These are phyloP conservation scores for Pseudofabraea citricarpa DNA, from an alignment of 2,329 filamentous ascomycete species.

Conservation along the genomic window DNA sequence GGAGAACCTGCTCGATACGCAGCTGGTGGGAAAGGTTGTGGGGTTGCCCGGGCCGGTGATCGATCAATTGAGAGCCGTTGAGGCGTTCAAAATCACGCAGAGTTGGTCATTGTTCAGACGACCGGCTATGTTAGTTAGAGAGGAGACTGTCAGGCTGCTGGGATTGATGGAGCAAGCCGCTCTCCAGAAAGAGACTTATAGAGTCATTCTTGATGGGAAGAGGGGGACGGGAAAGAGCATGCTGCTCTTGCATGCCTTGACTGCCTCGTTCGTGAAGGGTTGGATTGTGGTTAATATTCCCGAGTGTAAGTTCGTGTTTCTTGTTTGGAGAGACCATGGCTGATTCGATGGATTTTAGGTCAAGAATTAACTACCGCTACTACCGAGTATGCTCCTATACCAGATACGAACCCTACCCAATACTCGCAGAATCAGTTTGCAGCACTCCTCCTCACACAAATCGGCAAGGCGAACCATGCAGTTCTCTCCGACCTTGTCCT, in stretches of 20 bases:
- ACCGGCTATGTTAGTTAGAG: constrained; percentile 73
- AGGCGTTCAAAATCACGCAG: constrained; percentile 89
- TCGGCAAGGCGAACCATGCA: constrained; percentile 65
- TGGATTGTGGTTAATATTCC: constrained; percentile 90
- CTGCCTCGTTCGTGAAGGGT: constrained; percentile 73
- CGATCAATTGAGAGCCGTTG: constrained; percentile 75
- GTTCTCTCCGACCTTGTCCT: constrained; percentile 52
- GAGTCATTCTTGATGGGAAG: constrained; percentile 68
- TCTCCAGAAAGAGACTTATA: constrained; percentile 48
- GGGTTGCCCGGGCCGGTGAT: constrained; percentile 65
- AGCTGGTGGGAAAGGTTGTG: constrained; percentile 61
- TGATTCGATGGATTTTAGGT: constrained; percentile 39
- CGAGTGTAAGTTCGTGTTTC: constrained; percentile 58
- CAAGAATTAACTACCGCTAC: constrained; percentile 77
- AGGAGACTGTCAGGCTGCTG: constrained; percentile 72
- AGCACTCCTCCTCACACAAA: constrained; percentile 67
- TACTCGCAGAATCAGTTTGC: constrained; percentile 80
- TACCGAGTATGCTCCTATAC: constrained; percentile 73
- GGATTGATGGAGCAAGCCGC: constrained; percentile 54
- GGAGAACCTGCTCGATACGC: constrained; percentile 47
- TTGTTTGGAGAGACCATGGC: background rate
- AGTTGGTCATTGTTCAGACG: constrained; percentile 81
- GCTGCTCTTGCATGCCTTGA: constrained; percentile 76
- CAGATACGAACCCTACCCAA: constrained; percentile 48
- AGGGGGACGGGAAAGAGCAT: constrained; percentile 82